Evolutionary conservation across 176 grass and related monocot genomes (phyloP).

Genomic region (Guadua angustifolia): DNA sequence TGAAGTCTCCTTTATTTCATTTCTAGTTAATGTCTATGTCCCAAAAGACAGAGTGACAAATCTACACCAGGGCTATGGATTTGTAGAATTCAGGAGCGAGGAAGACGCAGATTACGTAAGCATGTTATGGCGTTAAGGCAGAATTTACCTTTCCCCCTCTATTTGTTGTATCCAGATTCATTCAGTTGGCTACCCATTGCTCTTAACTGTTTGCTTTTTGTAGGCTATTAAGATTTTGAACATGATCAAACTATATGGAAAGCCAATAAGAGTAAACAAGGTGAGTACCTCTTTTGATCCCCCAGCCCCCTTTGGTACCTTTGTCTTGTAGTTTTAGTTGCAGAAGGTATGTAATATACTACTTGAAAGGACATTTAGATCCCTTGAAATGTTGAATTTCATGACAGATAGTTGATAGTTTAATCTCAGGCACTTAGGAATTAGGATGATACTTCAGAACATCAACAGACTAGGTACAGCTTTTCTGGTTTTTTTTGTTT

Average conservation of each 20-base stretch:
- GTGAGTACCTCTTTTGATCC: slow-evolving; percentile 39
- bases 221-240: slow-evolving; percentile 99
- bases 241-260: slow-evolving; percentile 99
- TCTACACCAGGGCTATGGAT: slow-evolving; percentile 99
- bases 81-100: slow-evolving; percentile 95
- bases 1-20: slow-evolving; percentile 12
- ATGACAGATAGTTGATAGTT: background rate
- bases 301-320: slow-evolving; percentile 21
- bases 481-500: background rate
- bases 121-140: background rate
- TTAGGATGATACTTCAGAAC: slow-evolving; percentile 17
- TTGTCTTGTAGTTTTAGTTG: slow-evolving; percentile 29
- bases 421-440: background rate
- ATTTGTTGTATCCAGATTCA: background rate
- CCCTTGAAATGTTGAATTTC: background rate
- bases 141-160: background rate
- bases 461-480: background rate
- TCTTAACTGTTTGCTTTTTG: slow-evolving; percentile 29
- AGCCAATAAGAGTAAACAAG: slow-evolving; percentile 98
- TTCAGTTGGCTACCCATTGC: slow-evolving; percentile 10
- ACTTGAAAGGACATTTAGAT: background rate
- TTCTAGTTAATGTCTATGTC: slow-evolving; percentile 98
- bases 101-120: slow-evolving; percentile 99
- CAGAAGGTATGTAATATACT: background rate
- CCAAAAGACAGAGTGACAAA: slow-evolving; percentile 99